Base-by-base conservation (phyloP, 768 basidiomycete genomes). In the Tephrocybe sp. region DNA sequence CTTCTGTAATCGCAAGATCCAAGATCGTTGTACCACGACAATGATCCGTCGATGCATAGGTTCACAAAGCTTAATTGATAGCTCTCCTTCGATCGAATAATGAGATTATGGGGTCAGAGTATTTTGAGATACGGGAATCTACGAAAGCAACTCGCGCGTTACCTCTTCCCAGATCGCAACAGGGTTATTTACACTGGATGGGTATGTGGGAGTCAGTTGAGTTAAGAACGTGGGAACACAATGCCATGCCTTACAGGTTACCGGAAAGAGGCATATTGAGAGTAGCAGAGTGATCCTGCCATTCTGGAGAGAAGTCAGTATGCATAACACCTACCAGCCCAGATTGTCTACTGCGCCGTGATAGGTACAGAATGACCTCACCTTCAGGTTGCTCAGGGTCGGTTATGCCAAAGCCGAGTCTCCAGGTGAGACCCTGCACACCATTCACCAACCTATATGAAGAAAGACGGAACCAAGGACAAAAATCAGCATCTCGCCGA, bases 341-440 rank as follows among this genome's bases (percentile, higher is more conserved):
- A 35, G 18, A 5, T 12, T 25, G 12, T 13, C 27, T 18, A 39
- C 37, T 34, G 16, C 4, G 18, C 30, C 25, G 40, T 27, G 19
- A 38, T 9, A 22, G 41, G 28, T 30, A 54, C 31, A 50, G 25
- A 25, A 2, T 4, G 25, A 25, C 9, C 68, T 34, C 52, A 81
- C 82, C 80, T 73, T 84, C 83, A 3, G 82, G 82, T 62, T 76
- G 64, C 13, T 63, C 57, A 5, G 78, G 69, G 54, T 81, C 65
- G 39, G 78, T 65, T 30, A 84, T 67, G 3, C 82, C 82, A 59
- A 80, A 83, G 3, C 74, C 82, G n/a, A 84, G 69, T 49, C 83
- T 66, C 80, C 81, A 85, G 25, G 83, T 83, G 36, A 84, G 77
- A 22, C 82, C 82, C 63, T 79, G 79, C n/a, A 81, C 64, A 49